Conservation (phyloP, 2,329 filamentous ascomycete species). For the Myotisia sp. region DNA sequence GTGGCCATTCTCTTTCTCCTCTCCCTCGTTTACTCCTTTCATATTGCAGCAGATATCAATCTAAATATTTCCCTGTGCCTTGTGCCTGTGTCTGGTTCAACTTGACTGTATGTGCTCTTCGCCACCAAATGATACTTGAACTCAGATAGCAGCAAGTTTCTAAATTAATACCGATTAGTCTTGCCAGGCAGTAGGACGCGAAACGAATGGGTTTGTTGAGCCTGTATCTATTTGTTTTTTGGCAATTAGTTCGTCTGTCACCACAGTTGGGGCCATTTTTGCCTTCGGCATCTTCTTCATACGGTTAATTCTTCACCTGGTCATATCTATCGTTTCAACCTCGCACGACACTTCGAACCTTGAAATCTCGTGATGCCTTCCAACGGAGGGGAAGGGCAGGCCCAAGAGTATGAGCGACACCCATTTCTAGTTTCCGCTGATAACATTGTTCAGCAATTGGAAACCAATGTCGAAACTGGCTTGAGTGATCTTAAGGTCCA, state of each 20-base stretch:
- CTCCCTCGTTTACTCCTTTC: too few species aligned
- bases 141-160: too few species aligned
- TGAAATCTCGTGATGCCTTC: conserved; percentile 10
- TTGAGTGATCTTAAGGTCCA: conserved; percentile 32
- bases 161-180: too few species aligned
- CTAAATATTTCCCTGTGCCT: too few species aligned
- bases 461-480: conserved; percentile 37
- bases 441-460: conserved; percentile 30
- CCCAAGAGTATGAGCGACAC: conserved; percentile 20
- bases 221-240: conserved; percentile 1
- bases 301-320: too few species aligned
- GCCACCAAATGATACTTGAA: too few species aligned
- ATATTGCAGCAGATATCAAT: too few species aligned
- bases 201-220: conserved; percentile 10
- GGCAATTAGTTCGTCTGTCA: conserved; percentile 3
- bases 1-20: too few species aligned
- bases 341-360: too few species aligned
- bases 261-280: conserved; percentile 6
- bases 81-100: too few species aligned
- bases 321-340: too few species aligned
- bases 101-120: too few species aligned
- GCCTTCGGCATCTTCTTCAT: conserved; percentile 6
- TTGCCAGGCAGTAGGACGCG: conserved; percentile 1
- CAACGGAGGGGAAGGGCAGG: conserved; percentile 8
- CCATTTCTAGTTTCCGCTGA: conserved; percentile 24